Evolutionary conservation across 495 filamentous ascomycete species (phyloP).

Genomic region (Hypoxylon perforatum): DNA sequence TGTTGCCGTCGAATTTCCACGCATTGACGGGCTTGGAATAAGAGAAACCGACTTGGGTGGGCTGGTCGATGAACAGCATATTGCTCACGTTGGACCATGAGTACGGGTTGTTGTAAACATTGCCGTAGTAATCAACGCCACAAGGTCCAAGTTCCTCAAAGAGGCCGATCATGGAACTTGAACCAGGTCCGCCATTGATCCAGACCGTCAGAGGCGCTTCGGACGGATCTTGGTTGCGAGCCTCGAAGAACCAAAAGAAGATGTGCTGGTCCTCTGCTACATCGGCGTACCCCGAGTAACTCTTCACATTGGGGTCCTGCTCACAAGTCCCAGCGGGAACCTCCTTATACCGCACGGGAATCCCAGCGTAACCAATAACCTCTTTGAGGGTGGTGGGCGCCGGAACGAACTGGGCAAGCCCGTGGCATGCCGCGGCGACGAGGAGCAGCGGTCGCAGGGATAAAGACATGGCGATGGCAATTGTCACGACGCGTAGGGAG

Average conservation of each 20-base stretch:
- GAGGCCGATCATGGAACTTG: constrained; percentile 69
- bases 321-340: constrained; percentile 74
- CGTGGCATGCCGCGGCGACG: constrained; percentile 32
- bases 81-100: constrained; percentile 69
- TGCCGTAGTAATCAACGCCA: constrained; percentile 60
- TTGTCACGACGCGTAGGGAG: constrained; percentile 18
- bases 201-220: constrained; percentile 70
- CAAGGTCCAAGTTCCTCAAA: constrained; percentile 74
- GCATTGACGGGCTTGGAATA: constrained; percentile 66
- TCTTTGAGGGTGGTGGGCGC: constrained; percentile 64
- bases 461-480: constrained; percentile 36
- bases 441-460: constrained; percentile 41
- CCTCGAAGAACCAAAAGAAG: constrained; percentile 76
- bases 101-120: constrained; percentile 65
- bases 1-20: constrained; percentile 50
- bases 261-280: constrained; percentile 69
- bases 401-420: constrained; percentile 67
- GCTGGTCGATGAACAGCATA: constrained; percentile 71
- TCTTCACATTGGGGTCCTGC: constrained; percentile 71
- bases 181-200: constrained; percentile 71
- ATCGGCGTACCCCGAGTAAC: constrained; percentile 75
- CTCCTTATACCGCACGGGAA: constrained; percentile 70
- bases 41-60: constrained; percentile 68
- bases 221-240: constrained; percentile 62
- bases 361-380: constrained; percentile 61